These are phyloP conservation scores for Thermoascus crustaceus DNA, from an alignment of 2,329 filamentous ascomycete genomes.

Conservation along the genomic window DNA sequence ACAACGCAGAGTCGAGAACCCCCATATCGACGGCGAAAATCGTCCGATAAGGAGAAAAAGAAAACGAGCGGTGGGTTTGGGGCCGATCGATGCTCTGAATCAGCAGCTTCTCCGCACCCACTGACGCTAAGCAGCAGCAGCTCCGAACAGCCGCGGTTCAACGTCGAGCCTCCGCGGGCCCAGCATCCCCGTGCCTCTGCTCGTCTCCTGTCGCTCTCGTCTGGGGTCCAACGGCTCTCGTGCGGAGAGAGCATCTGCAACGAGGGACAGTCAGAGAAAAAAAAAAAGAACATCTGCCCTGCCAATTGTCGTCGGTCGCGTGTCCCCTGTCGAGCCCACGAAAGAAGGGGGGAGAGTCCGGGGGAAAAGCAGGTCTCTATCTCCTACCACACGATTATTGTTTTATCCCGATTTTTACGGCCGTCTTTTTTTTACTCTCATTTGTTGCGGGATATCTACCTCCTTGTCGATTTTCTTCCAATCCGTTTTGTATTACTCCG, in stretches of 20 bases:
- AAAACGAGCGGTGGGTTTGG: no score
- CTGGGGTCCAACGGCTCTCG: background rate
- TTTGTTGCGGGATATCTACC: background rate
- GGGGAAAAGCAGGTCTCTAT: slow-evolving; percentile 2
- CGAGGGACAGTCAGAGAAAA: background rate
- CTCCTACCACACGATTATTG: no score
- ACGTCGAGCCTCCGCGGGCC: background rate
- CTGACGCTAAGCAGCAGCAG: background rate
- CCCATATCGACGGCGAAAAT: no score
- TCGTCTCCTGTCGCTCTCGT: background rate
- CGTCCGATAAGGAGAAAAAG: no score
- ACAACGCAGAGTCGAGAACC: no score
- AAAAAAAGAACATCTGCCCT: background rate
- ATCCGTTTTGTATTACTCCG: background rate
- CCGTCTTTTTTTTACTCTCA: no score
- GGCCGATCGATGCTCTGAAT: background rate
- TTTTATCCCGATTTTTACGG: no score
- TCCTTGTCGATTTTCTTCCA: background rate
- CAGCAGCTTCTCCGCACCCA: slow-evolving; percentile 1
- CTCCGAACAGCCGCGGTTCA: slow-evolving; percentile 2
- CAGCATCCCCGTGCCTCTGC: background rate
- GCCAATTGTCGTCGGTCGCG: background rate
- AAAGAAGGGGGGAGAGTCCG: background rate
- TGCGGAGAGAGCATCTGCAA: background rate
- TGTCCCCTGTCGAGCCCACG: background rate